Evolutionary conservation across 1,284 basidiomycete species (phyloP).

Genomic region (Marasmius oreades): DNA sequence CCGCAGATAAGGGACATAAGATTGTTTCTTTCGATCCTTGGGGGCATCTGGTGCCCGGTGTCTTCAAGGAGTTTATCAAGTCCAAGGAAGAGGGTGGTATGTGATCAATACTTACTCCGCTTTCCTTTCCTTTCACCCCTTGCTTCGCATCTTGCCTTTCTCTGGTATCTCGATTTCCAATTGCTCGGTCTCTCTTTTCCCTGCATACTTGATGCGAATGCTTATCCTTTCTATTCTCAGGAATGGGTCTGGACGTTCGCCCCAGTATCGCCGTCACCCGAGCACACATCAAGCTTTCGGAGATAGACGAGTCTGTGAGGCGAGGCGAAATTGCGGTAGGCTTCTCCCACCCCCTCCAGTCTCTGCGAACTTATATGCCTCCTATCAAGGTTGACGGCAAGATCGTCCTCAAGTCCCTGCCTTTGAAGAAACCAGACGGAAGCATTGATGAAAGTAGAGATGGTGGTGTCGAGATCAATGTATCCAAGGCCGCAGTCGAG

Average conservation of each 20-base stretch:
- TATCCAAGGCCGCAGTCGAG: constrained; percentile 88
- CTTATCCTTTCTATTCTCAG: neutral
- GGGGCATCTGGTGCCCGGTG: constrained; percentile 85
- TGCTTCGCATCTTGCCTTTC: too few relatives aligned
- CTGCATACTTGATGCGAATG: too few relatives aligned
- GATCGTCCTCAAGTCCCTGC: constrained; percentile 68
- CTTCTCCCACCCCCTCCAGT: too few relatives aligned
- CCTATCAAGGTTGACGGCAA: constrained; percentile 71
- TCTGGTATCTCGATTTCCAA: neutral
- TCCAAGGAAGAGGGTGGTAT: constrained; percentile 36
- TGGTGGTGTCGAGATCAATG: constrained; percentile 82
- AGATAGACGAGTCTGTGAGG: constrained; percentile 81
- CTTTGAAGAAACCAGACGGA: constrained; percentile 60
- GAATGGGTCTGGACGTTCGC: constrained; percentile 64
- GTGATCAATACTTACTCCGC: neutral
- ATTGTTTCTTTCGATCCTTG: constrained; percentile 95
- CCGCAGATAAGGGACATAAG: constrained; percentile 41
- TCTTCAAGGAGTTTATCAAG: constrained; percentile 70
- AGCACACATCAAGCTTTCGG: constrained; percentile 86
- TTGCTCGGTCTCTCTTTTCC: too few relatives aligned
- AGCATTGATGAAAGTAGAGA: constrained; percentile 49
- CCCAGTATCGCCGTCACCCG: constrained; percentile 91
- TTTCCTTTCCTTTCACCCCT: too few relatives aligned
- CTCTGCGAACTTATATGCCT: neutral
- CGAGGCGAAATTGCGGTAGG: constrained; percentile 58